Evolutionary conservation across 768 basidiomycete species (phyloP).

Genomic region (Phlebiopsis flavidoalba): DNA sequence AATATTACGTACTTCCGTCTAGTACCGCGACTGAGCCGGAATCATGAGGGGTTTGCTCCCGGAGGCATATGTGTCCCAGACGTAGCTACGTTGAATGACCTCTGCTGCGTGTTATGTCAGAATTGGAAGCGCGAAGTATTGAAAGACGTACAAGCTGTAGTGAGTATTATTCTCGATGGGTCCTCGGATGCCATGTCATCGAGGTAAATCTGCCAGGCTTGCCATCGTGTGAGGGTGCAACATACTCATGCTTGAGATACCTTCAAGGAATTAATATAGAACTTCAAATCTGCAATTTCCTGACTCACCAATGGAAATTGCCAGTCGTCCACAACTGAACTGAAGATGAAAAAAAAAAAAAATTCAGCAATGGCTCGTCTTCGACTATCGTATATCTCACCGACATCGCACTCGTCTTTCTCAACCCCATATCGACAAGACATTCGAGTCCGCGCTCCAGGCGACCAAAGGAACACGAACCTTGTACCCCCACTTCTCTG

Average conservation of each 20-base stretch:
- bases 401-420: conserved; percentile 58
- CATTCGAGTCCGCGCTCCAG: conserved; percentile 88
- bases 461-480: conserved; percentile 69
- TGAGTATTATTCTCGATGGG: conserved; percentile 56
- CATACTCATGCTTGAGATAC: conserved; percentile 92
- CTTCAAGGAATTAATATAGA: conserved; percentile 28
- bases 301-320: conserved; percentile 85
- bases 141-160: conserved; percentile 52
- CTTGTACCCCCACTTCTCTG: conserved; percentile 57
- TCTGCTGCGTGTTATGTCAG: conserved; percentile 31
- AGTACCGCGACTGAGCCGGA: conserved; percentile 86
- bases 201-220: conserved; percentile 57
- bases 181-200: conserved; percentile 83
- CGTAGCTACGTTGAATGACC: conserved; percentile 56
- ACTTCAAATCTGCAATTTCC: neutral
- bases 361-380: neutral
- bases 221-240: conserved; percentile 34
- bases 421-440: conserved; percentile 86
- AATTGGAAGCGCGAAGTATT: conserved; percentile 1
- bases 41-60: conserved; percentile 56
- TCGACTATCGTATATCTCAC: conserved; percentile 31
- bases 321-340: conserved; percentile 94
- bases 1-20: conserved; percentile 69
- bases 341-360: conserved; percentile 17
- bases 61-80: conserved; percentile 77